phyloP scores from a whole-genome alignment of 306 rosid genomes.

The Lablab purpureus region DNA sequence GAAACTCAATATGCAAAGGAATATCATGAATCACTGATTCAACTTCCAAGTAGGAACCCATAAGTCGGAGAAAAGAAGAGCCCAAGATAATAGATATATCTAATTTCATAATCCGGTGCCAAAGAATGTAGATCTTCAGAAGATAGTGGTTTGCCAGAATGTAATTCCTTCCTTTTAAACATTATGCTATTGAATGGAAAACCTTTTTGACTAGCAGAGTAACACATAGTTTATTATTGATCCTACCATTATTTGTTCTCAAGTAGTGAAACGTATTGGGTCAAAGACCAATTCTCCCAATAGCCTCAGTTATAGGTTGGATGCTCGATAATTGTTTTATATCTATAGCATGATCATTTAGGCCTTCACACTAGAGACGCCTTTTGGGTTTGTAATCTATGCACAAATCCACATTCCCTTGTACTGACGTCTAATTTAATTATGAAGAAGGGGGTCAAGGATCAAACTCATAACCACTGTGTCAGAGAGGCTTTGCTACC shows the following conservation, averaged over 20 bases:
- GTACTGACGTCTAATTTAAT: background rate
- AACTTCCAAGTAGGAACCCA: conserved; percentile 5
- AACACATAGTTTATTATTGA: background rate
- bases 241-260: conserved; percentile 27
- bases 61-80: conserved; percentile 32
- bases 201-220: background rate
- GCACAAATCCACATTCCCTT: background rate
- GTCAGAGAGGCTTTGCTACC: background rate
- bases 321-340: background rate
- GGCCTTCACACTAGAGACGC: background rate
- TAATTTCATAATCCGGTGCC: background rate
- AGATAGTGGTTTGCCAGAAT: conserved; percentile 9
- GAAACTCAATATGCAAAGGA: conserved; percentile 18
- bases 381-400: background rate
- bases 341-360: background rate
- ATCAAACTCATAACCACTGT: background rate
- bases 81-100: conserved; percentile 10
- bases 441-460: background rate
- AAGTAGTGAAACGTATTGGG: background rate
- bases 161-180: conserved; percentile 30
- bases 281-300: background rate
- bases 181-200: background rate
- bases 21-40: conserved; percentile 24
- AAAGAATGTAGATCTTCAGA: background rate
- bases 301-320: background rate